Evolutionary conservation across 345 rosid species (phyloP), one percentile per base, ranked within the genome.

Genomic region (Hirschfeldia incana): DNA sequence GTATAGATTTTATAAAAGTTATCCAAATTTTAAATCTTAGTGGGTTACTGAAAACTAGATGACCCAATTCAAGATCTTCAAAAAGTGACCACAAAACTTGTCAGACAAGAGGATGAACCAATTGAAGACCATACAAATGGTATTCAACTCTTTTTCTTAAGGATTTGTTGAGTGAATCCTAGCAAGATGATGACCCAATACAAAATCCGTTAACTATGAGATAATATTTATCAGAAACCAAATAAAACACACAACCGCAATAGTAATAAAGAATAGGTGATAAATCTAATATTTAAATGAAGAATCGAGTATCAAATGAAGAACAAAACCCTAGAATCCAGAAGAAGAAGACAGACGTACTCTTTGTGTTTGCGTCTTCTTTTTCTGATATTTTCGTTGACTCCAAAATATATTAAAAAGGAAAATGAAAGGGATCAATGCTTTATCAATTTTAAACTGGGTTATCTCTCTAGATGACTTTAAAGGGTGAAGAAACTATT

Each of bases 331-430:
- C 82, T 79, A 79, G 82, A 73, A 72, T 78, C 51, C 77, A 78
- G 33, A 72, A 65, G 80, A 69, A 51, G 77, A 78, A 78, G 73
- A 78, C 81, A 78, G 69, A 79, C 82, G 65, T 79, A 79, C 82
- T 73, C 69, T 67, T 61, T 79, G 44, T 73, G 74, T 79, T 60
- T 46, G 65, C 16, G 67, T 73, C 74, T 73, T 73, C 74, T 73
- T 73, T 69, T 73, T 73, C 82, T 78, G 74, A 68, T 79, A 29
- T 73, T 78, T 79, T 51, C 74, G 82, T 73, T 79, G 78, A 79
- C 78, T 73, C 74, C 77, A 72, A 78, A 72, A 73, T n/a, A 49
- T 34, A 51, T 59, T 26, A 21, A 26, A 53, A 32, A 78, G 36
- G 73, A 65, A 78, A 67, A 70, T 55, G 82, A 78, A 78, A n/a